These are phyloP conservation scores for Marasmius tenuissimus DNA, from an alignment of 1,284 basidiomycete species.

Conservation along the genomic window DNA sequence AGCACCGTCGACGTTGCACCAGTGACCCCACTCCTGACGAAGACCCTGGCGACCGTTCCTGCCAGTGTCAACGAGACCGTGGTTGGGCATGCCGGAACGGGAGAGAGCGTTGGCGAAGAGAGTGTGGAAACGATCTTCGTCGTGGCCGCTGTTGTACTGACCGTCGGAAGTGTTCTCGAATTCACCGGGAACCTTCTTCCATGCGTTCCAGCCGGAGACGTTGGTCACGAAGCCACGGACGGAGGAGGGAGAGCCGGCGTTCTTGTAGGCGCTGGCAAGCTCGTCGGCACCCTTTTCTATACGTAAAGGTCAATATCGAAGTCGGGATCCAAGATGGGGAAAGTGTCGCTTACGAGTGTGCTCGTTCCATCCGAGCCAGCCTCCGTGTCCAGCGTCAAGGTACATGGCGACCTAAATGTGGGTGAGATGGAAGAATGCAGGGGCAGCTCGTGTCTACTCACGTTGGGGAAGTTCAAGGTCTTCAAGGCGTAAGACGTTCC, in stretches of 20 bases:
- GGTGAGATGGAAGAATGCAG: background rate
- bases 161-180: constrained; percentile 9
- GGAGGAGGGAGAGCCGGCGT: constrained; percentile 33
- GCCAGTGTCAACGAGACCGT: constrained; percentile 9
- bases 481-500: constrained; percentile 40
- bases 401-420: constrained; percentile 30
- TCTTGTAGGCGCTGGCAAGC: constrained; percentile 35
- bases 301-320: constrained; percentile 32
- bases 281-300: constrained; percentile 39
- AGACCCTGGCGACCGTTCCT: constrained; percentile 9
- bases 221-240: constrained; percentile 36
- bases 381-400: constrained; percentile 44
- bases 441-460: background rate
- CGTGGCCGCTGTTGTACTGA: constrained; percentile 10
- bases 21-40: constrained; percentile 36
- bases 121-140: constrained; percentile 7
- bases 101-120: constrained; percentile 3
- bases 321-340: background rate
- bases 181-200: constrained; percentile 9
- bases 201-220: constrained; percentile 10
- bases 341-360: background rate
- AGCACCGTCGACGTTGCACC: constrained; percentile 50
- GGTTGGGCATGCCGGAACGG: constrained; percentile 7
- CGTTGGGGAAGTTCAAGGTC: constrained; percentile 37
- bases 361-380: constrained; percentile 36